Conservation (phyloP, 2,329 filamentous ascomycete species). For the Arthroderma sp. region DNA sequence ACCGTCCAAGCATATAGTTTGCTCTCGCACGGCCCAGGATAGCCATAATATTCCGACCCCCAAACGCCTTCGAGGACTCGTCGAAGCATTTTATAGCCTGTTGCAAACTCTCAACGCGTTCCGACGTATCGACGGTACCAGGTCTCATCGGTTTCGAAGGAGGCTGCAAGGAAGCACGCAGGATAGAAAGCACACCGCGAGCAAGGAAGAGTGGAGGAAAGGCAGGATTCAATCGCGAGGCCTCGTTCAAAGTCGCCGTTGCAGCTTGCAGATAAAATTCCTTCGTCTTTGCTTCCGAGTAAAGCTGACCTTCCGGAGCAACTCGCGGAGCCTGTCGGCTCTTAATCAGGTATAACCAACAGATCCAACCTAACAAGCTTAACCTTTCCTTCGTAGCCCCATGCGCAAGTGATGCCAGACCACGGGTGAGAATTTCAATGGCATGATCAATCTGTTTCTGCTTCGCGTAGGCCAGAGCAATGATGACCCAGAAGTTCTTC, state of each 20-base stretch:
- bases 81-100: constrained; percentile 88
- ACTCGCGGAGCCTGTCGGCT: constrained; percentile 66
- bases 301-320: constrained; percentile 50
- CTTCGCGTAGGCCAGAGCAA: constrained; percentile 91
- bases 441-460: constrained; percentile 83
- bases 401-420: constrained; percentile 57
- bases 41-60: constrained; percentile 82
- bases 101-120: constrained; percentile 66
- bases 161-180: constrained; percentile 72
- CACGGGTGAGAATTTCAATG: constrained; percentile 59
- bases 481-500: constrained; percentile 95
- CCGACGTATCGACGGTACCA: constrained; percentile 53
- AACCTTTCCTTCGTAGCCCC: constrained; percentile 68
- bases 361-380: constrained; percentile 70
- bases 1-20: constrained; percentile 75
- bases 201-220: constrained; percentile 87
- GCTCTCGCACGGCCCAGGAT: constrained; percentile 80
- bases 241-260: constrained; percentile 87
- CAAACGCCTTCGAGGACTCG: constrained; percentile 74
- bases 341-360: constrained; percentile 86
- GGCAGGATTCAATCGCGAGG: constrained; percentile 82
- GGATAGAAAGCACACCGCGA: constrained; percentile 74
- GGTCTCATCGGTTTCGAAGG: constrained; percentile 56
- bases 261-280: constrained; percentile 83
- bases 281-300: constrained; percentile 73